Percentiles rank a stretch among this genome's conserved stretches.
Evolutionary conservation across 805 yeast species (phyloP).

Genomic region (Saturnispora quitensis): DNA sequence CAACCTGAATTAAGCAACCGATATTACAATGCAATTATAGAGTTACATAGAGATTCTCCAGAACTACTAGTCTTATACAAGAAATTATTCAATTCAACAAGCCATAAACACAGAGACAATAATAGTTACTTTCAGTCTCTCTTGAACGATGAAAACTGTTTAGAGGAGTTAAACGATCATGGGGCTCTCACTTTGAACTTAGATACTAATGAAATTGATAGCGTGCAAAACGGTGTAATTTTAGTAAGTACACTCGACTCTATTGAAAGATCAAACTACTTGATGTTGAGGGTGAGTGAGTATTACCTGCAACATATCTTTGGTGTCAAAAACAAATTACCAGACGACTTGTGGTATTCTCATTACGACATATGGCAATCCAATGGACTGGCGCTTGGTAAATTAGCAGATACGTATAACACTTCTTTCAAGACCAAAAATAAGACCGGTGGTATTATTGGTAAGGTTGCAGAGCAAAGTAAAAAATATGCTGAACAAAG

Average conservation of each 20-base stretch:
- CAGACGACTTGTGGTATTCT: conserved; percentile 24
- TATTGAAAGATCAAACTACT: conserved; percentile 39
- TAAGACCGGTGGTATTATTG: conserved; percentile 37
- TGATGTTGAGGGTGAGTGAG: conserved; percentile 39
- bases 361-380: conserved; percentile 42
- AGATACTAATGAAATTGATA: conserved; percentile 28
- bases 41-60: conserved; percentile 7
- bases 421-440: conserved; percentile 31
- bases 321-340: conserved; percentile 28
- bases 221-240: conserved; percentile 44
- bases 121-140: conserved; percentile 18
- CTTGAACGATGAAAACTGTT: conserved; percentile 14
- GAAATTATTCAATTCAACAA: conserved; percentile 28
- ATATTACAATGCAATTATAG: conserved; percentile 25
- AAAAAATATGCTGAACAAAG: conserved; percentile 23
- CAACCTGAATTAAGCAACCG: conserved; percentile 39
- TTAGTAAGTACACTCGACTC: conserved; percentile 43
- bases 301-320: conserved; percentile 40
- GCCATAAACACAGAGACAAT: conserved; percentile 24
- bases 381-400: conserved; percentile 34
- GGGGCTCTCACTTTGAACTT: conserved; percentile 39
- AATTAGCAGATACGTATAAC: conserved; percentile 31
- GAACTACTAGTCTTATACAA: conserved; percentile 20
- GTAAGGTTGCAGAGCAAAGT: conserved; percentile 33
- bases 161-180: conserved; percentile 31